A percentile compares a stretch with the other conserved stretches of the same genome.
These are phyloP conservation scores for Aspergillus hancockii DNA, from an alignment of 495 filamentous ascomycete genomes.

Conservation along the genomic window DNA sequence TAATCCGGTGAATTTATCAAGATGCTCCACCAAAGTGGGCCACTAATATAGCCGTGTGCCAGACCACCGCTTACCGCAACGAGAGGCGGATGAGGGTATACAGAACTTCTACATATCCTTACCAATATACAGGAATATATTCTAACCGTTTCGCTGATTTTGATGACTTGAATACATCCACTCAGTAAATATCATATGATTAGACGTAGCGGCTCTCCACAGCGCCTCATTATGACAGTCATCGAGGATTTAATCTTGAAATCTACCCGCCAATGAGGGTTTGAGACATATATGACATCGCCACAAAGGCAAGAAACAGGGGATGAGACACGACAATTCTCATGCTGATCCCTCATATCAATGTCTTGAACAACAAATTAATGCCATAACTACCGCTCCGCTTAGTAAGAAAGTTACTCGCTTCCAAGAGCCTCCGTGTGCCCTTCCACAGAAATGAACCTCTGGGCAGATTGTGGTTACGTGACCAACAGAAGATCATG, in stretches of 20 bases:
- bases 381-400: no score
- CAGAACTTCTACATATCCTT: not conserved
- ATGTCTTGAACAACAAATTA: not conserved
- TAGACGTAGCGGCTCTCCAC: not conserved
- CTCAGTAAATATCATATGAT: not conserved
- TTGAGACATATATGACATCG: not conserved
- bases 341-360: not conserved
- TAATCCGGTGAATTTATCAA: not conserved
- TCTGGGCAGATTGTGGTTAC: no score
- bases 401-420: no score
- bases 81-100: not conserved
- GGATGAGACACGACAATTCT: not conserved
- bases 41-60: not conserved
- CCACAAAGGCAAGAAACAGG: not conserved
- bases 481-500: no score
- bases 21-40: not conserved
- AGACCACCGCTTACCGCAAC: constrained; percentile 1
- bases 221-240: not conserved
- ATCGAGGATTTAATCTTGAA: not conserved
- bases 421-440: no score
- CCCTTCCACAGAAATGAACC: no score
- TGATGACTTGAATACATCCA: not conserved
- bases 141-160: no score
- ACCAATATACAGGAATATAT: not conserved
- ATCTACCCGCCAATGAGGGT: not conserved